phyloP scores from a whole-genome alignment of 192 early-diverging fungal genomes.

The Coemansia sp. region DNA sequence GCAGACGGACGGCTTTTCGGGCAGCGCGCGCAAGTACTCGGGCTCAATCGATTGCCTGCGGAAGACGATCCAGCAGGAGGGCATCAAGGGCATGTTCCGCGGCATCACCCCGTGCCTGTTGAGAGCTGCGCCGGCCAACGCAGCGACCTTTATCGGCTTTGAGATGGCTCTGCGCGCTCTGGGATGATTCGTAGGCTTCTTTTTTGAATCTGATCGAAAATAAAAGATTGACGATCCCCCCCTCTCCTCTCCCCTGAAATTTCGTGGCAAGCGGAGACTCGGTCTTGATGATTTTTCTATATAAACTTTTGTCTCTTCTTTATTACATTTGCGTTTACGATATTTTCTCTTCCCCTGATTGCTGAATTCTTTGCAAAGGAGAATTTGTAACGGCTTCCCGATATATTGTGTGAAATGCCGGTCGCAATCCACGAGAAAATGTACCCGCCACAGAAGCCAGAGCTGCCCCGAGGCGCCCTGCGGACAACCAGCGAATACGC shows the following conservation, averaged over 20 bases:
- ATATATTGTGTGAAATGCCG: conserved; percentile 19
- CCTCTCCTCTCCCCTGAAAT: not conserved
- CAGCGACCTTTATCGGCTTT: conserved; percentile 89
- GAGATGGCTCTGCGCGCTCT: conserved; percentile 66
- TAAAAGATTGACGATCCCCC: not conserved
- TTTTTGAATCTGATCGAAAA: not conserved
- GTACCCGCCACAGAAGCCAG: conserved; percentile 26
- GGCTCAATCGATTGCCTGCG: conserved; percentile 76
- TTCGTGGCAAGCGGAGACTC: not conserved
- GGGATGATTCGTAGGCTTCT: conserved; percentile 10
- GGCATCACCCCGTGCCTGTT: conserved; percentile 83
- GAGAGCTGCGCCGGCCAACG: conserved; percentile 92
- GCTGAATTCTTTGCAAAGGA: not conserved
- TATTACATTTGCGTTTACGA: no score
- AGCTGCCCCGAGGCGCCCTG: conserved; percentile 31
- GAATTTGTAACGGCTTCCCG: not conserved
- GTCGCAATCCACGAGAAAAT: conserved; percentile 15
- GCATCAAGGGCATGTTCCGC: conserved; percentile 82
- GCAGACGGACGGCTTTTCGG: conserved; percentile 86
- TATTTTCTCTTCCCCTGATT: not conserved
- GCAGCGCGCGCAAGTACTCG: conserved; percentile 62
- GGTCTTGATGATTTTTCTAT: no score
- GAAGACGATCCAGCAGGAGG: conserved; percentile 76
- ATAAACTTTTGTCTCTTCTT: no score
- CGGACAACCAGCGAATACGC: conserved; percentile 49